phyloP scores from a whole-genome alignment of 768 basidiomycete genomes.

The Mycena sanguinolenta region DNA sequence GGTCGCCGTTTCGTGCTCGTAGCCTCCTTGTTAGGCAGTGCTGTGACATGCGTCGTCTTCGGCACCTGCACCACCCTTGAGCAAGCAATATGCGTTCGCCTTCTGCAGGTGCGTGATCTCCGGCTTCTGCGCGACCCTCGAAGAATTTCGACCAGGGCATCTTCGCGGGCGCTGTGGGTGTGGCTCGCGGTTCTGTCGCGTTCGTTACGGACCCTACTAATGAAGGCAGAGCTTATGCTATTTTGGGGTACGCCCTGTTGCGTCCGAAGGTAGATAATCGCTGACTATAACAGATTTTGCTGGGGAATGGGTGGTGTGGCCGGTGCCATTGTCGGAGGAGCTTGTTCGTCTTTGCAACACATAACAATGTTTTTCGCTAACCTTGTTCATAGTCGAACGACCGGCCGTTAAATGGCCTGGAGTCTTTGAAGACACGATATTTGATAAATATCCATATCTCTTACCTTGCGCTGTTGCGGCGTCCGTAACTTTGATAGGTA shows the following conservation, averaged over 20 bases:
- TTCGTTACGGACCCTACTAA: slow-evolving; percentile 93
- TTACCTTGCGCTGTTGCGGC: slow-evolving; percentile 88
- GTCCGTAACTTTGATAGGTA: slow-evolving; percentile 79
- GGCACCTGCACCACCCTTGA: slow-evolving; percentile 82
- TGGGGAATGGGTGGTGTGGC: slow-evolving; percentile 98
- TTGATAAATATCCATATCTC: slow-evolving; percentile 89
- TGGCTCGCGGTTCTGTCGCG: slow-evolving; percentile 89
- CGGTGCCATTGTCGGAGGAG: slow-evolving; percentile 88
- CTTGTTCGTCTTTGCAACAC: slow-evolving; percentile 42
- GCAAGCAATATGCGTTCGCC: slow-evolving; percentile 87
- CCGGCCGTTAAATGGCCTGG: slow-evolving; percentile 91
- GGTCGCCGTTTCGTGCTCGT: slow-evolving; percentile 88
- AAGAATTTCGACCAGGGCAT: slow-evolving; percentile 60
- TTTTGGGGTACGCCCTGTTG: slow-evolving; percentile 75
- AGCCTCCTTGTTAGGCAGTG: slow-evolving; percentile 88
- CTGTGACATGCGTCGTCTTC: slow-evolving; percentile 81
- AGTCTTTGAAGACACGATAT: slow-evolving; percentile 75
- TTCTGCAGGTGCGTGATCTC: slow-evolving; percentile 65
- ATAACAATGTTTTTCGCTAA: slow-evolving; percentile 13
- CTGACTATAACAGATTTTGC: slow-evolving; percentile 71
- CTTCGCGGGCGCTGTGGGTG: slow-evolving; percentile 94
- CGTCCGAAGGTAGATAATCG: slow-evolving; percentile 6
- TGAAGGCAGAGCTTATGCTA: slow-evolving; percentile 94
- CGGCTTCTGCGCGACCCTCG: too few species aligned
- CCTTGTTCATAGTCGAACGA: slow-evolving; percentile 70